These are phyloP conservation scores for Plasmodiophora brassicae DNA, from an alignment of 208 protist species.

Conservation along the genomic window DNA sequence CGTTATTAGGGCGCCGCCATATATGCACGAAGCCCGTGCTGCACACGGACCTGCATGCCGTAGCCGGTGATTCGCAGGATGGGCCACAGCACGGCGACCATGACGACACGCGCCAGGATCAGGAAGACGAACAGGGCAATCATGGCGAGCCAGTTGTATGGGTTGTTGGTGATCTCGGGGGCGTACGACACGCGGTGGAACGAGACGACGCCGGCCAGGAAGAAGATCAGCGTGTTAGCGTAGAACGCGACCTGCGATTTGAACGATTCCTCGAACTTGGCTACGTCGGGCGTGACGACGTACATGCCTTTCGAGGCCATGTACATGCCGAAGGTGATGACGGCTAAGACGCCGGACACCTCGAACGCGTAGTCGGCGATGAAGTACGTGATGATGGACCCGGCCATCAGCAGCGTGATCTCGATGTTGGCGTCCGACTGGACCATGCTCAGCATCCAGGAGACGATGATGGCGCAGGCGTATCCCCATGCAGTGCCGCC, in stretches of 20 bases:
- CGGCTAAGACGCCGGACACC: constrained; percentile 53
- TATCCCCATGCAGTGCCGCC: constrained; percentile 41
- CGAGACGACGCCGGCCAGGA: constrained; percentile 25
- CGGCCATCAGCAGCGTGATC: constrained; percentile 40
- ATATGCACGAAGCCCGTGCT: no score
- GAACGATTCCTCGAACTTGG: constrained; percentile 30
- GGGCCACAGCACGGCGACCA: neutral
- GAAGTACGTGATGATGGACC: constrained; percentile 47
- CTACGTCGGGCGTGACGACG: constrained; percentile 21
- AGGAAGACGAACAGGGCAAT: neutral
- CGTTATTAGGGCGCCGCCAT: no score
- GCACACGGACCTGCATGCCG: no score
- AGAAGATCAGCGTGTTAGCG: constrained; percentile 39
- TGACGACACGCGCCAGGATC: neutral
- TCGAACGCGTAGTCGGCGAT: constrained; percentile 42
- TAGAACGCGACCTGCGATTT: constrained; percentile 2
- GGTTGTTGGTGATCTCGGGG: neutral
- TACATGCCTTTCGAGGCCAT: constrained; percentile 13
- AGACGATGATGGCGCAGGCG: neutral
- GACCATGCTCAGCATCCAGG: neutral
- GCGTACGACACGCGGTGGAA: constrained; percentile 20
- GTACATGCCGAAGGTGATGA: constrained; percentile 44
- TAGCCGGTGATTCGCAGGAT: constrained; percentile 5
- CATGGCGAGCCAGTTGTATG: constrained; percentile 1
- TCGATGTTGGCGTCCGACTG: constrained; percentile 9